Percentiles rank a stretch among this genome's conserved stretches.
These are phyloP conservation scores for Hypericum perforatum DNA, from an alignment of 345 rosid species.

Conservation along the genomic window DNA sequence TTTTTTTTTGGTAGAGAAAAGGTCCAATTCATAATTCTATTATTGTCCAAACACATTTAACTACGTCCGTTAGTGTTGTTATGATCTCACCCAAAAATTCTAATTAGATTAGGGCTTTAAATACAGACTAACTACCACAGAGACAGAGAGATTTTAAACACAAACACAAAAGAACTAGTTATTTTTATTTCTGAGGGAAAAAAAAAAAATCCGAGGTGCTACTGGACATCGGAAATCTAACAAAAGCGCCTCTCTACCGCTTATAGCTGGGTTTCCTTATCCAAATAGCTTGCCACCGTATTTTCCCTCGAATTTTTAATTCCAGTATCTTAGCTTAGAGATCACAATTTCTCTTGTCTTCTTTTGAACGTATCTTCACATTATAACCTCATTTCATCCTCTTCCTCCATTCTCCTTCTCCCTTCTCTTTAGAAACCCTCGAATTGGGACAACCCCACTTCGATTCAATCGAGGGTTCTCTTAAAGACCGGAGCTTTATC, in stretches of 20 bases:
- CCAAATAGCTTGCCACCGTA: not conserved
- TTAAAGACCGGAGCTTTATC: not conserved
- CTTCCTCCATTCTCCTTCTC: not conserved
- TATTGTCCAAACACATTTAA: too few species aligned
- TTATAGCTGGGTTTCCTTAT: constrained; percentile 45
- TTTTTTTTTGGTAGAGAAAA: too few species aligned
- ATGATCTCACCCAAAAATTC: too few species aligned
- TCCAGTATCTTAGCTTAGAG: too few species aligned
- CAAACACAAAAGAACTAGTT: too few species aligned
- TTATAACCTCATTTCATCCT: not conserved
- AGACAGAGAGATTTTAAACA: too few species aligned
- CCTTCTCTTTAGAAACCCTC: constrained; percentile 21
- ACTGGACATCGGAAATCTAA: constrained; percentile 43
- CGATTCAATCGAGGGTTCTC: constrained; percentile 44
- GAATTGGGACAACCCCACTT: constrained; percentile 19
- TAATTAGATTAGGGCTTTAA: too few species aligned
- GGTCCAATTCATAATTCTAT: too few species aligned
- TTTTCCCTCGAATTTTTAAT: not conserved
- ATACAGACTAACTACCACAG: too few species aligned
- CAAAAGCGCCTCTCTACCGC: constrained; percentile 33
- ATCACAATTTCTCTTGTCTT: not conserved
- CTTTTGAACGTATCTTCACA: not conserved
- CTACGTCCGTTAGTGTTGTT: too few species aligned
- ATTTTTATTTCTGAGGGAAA: too few species aligned
- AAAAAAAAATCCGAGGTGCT: too few species aligned